Base-by-base conservation (phyloP, 164 flowering plant species). In the Kingdonia uniflora region DNA sequence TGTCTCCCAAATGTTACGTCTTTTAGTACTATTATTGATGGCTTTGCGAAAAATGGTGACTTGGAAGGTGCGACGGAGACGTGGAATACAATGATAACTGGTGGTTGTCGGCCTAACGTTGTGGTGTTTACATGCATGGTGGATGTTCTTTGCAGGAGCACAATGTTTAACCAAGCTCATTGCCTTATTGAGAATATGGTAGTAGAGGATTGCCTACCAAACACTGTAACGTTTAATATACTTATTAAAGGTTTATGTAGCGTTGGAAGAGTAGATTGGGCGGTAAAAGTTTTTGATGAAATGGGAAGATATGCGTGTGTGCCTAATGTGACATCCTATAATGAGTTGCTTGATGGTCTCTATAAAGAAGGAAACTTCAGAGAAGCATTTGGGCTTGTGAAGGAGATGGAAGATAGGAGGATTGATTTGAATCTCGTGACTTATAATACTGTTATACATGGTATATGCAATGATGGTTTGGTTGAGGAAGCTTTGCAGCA, bases 61-160 rank as follows among this genome's bases (percentile, higher is more conserved):
- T 47, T 79, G 60, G 52, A 52, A 17, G 80, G 83, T 60, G 97
- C 90, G 42, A 62, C 73, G 29, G 74, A 75, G 51, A 65, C 55
- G 33, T 90, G 95, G 94, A 82, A 87, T 72, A 68, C 49, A 68
- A 87, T 90, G 95, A 75, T 82, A 49, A 60, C 58, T 11, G 40
- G 41, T 14, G 84, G 89, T 22, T 81, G 89, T 57, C 70, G 38
- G 25, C 97, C 97, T 6, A 90, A 90, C 69, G 85, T 78, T 57
- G 87, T 87, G 54, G 68, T 63, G 12, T 82, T 81, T 48, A 87
- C 95, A 14, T 70, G 78, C 74, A 84, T 87, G 95, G 75, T 90
- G 59, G 84, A 76, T 65, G 84, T 61, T 19, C 81, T 90, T 59
- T 81, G 85, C 49, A 68, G 66, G 61, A 76, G 68, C 50, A 72